Percentiles rank a stretch among this genome's conserved stretches.
Conservation (phyloP, 2,329 filamentous ascomycete species). For the Mollisiaceae sp. region DNA sequence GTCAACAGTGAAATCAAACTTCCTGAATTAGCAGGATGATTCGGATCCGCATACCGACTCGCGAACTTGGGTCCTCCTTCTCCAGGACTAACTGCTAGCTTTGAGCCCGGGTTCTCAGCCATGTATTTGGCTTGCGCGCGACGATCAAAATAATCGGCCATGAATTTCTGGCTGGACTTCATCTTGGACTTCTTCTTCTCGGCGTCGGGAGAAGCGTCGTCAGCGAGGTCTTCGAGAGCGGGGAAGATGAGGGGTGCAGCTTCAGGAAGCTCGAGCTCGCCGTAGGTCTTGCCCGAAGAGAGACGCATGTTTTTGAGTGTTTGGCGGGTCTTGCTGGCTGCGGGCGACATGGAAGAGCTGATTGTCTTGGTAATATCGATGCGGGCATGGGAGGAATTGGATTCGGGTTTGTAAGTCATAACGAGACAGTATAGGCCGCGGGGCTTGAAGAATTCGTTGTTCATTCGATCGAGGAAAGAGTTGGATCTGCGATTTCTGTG, state of each 20-base stretch:
- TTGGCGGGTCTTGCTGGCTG: conserved; percentile 34
- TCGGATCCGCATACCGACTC: conserved; percentile 56
- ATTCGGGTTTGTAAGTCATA: conserved; percentile 57
- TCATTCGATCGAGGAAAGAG: conserved; percentile 59
- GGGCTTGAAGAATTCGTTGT: conserved; percentile 61
- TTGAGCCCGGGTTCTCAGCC: conserved; percentile 48
- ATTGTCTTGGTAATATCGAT: conserved; percentile 46
- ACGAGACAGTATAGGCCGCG: conserved; percentile 60
- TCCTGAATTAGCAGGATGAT: conserved; percentile 55
- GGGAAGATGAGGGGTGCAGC: conserved; percentile 49
- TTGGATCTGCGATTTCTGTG: conserved; percentile 44
- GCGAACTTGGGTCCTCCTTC: conserved; percentile 46
- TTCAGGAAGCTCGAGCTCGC: conserved; percentile 46
- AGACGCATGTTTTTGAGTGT: conserved; percentile 43
- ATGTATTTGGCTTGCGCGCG: conserved; percentile 33
- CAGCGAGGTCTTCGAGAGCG: conserved; percentile 41
- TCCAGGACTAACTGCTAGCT: conserved; percentile 41
- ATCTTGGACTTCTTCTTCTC: conserved; percentile 40
- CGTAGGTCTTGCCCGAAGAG: conserved; percentile 45
- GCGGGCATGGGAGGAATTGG: conserved; percentile 25
- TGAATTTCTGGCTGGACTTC: conserved; percentile 46
- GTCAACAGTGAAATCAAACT: conserved; percentile 52
- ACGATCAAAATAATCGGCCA: conserved; percentile 36
- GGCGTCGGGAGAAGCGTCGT: conserved; percentile 35
- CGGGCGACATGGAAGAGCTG: conserved; percentile 42